phyloP scores from a whole-genome alignment of 192 early-diverging fungal species.

The Entomortierella beljakovae region DNA sequence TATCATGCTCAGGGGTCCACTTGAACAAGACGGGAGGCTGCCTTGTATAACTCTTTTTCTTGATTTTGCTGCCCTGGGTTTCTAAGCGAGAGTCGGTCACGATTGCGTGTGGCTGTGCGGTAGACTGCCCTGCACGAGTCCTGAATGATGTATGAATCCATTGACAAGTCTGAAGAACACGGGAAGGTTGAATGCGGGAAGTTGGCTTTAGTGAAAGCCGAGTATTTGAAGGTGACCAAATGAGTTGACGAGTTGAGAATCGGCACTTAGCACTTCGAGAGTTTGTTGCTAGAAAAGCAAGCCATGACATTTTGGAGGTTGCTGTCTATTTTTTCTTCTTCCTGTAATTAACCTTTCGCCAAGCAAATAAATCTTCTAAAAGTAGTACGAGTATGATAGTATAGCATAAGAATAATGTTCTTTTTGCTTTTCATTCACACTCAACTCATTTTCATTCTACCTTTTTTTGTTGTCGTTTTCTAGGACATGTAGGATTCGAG shows the following conservation, averaged over 20 bases:
- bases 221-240: background rate
- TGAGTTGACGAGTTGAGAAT: background rate
- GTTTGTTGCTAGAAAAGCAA: no score
- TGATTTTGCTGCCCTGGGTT: background rate
- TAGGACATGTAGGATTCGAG: no score
- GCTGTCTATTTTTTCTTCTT: no score
- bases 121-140: background rate
- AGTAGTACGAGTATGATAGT: no score
- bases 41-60: background rate
- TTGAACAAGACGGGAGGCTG: background rate
- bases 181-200: background rate
- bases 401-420: no score
- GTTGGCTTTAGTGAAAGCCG: background rate
- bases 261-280: no score
- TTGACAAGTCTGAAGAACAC: background rate
- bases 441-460: no score
- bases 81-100: background rate
- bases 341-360: no score
- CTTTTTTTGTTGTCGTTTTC: no score
- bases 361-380: no score
- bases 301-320: no score
- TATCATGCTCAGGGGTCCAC: slow-evolving; percentile 34
- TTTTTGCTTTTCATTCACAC: no score
- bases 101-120: slow-evolving; percentile 4
- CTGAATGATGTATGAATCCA: slow-evolving; percentile 8